Percentiles rank a stretch among this genome's conserved stretches.
phyloP scores from a whole-genome alignment of 2,329 filamentous ascomycete genomes.

The Fusarium secorum region DNA sequence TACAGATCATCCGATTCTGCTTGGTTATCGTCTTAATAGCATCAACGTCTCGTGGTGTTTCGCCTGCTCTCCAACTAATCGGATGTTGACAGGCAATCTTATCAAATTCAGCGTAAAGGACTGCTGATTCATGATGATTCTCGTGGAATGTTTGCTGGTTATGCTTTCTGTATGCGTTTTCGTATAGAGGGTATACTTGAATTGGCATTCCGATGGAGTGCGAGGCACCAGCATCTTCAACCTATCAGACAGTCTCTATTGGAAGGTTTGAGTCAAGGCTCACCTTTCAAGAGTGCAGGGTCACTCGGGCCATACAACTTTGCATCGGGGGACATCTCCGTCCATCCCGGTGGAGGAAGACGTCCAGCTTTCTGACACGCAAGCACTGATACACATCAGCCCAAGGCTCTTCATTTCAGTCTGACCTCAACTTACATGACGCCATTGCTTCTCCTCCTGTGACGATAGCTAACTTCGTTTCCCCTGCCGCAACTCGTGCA shows the following conservation, averaged over 20 bases:
- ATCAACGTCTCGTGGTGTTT: slow-evolving; percentile 53
- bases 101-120: slow-evolving; percentile 68
- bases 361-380: slow-evolving; percentile 46
- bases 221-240: slow-evolving; percentile 59
- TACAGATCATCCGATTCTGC: slow-evolving; percentile 73
- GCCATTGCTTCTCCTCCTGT: slow-evolving; percentile 72
- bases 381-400: slow-evolving; percentile 36
- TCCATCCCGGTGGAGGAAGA: slow-evolving; percentile 67
- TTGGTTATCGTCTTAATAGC: slow-evolving; percentile 61
- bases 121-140: slow-evolving; percentile 66
- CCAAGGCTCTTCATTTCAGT: rapidly evolving
- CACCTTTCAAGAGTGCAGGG: slow-evolving; percentile 48
- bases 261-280: rapidly evolving
- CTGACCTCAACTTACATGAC: slow-evolving; percentile 51
- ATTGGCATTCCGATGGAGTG: slow-evolving; percentile 70
- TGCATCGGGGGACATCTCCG: slow-evolving; percentile 54
- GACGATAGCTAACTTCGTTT: slow-evolving; percentile 65
- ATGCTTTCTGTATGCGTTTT: slow-evolving; percentile 68
- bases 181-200: slow-evolving; percentile 73
- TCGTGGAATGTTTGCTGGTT: slow-evolving; percentile 60
- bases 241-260: not conserved
- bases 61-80: slow-evolving; percentile 65
- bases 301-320: slow-evolving; percentile 57
- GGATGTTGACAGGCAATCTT: slow-evolving; percentile 61
- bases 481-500: slow-evolving; percentile 60